These are phyloP conservation scores for Pseudogymnoascus sp. DNA, from an alignment of 2,329 filamentous ascomycete genomes.

Conservation along the genomic window DNA sequence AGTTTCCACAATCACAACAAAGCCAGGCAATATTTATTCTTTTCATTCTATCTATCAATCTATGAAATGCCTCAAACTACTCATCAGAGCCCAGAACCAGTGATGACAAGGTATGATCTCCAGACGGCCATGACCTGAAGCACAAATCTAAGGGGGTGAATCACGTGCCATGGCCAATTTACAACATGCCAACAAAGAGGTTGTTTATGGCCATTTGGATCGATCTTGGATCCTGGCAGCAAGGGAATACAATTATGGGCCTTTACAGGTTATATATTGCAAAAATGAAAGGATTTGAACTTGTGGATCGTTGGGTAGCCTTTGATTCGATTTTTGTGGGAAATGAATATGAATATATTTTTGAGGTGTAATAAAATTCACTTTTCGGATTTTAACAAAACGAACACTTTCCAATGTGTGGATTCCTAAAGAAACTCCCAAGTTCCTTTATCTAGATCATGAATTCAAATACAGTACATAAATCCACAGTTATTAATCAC, in stretches of 20 bases:
- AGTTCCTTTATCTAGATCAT: neutral
- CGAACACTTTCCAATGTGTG: neutral
- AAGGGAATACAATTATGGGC: neutral
- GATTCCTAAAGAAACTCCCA: neutral
- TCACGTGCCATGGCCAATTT: neutral
- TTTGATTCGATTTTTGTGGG: neutral
- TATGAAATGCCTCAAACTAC: neutral
- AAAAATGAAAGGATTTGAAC: neutral
- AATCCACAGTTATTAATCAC: neutral
- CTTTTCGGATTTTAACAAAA: too few species aligned
- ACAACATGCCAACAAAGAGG: neutral
- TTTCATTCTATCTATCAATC: neutral
- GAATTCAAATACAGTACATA: neutral
- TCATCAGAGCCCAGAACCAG: neutral
- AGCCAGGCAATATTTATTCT: neutral
- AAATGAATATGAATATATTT: neutral
- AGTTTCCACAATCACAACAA: neutral
- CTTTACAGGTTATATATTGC: neutral
- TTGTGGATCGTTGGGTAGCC: neutral
- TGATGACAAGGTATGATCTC: neutral
- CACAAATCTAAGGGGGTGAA: neutral
- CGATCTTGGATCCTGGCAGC: neutral
- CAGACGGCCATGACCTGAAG: neutral
- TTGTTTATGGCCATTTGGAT: neutral
- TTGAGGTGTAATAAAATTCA: neutral